A percentile compares a stretch with the other conserved stretches of the same genome.
Evolutionary conservation across 1,139 yeast genomes (phyloP).

Genomic region (Yamadazyma diddensiae): DNA sequence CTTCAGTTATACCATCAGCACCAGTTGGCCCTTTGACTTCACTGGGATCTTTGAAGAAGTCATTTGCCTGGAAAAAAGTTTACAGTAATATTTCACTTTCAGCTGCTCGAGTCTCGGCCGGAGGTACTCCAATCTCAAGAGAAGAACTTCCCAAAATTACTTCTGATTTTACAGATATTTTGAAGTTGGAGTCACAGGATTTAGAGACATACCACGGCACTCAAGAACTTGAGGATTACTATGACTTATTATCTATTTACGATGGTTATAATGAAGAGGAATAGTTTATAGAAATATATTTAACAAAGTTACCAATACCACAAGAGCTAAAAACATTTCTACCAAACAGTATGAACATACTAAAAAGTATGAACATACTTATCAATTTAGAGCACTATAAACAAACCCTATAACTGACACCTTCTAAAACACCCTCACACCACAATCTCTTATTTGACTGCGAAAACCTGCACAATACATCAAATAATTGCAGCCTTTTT

Average conservation of each 20-base stretch:
- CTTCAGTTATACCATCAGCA: too few relatives aligned
- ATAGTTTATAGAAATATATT: too few relatives aligned
- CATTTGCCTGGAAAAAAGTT: slow-evolving; percentile 34
- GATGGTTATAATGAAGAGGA: not conserved
- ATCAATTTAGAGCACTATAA: not conserved
- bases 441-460: slow-evolving; percentile 1
- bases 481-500: slow-evolving; percentile 9
- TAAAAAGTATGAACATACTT: too few relatives aligned
- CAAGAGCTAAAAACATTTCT: too few relatives aligned
- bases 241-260: slow-evolving; percentile 11
- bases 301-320: not conserved
- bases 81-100: slow-evolving; percentile 47
- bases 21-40: too few relatives aligned
- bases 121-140: slow-evolving; percentile 22
- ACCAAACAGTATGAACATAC: too few relatives aligned
- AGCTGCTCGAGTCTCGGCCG: slow-evolving; percentile 52
- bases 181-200: too few relatives aligned
- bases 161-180: slow-evolving; percentile 30
- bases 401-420: not conserved
- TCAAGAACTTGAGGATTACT: slow-evolving; percentile 6
- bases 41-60: not conserved
- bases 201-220: too few relatives aligned
- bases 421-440: not conserved
- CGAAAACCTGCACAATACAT: slow-evolving; percentile 1
- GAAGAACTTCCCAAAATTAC: slow-evolving; percentile 21